A percentile compares a stretch with the other conserved stretches of the same genome.
phyloP scores from a whole-genome alignment of 1,284 basidiomycete genomes.

The Ceratobasidium sp. region DNA sequence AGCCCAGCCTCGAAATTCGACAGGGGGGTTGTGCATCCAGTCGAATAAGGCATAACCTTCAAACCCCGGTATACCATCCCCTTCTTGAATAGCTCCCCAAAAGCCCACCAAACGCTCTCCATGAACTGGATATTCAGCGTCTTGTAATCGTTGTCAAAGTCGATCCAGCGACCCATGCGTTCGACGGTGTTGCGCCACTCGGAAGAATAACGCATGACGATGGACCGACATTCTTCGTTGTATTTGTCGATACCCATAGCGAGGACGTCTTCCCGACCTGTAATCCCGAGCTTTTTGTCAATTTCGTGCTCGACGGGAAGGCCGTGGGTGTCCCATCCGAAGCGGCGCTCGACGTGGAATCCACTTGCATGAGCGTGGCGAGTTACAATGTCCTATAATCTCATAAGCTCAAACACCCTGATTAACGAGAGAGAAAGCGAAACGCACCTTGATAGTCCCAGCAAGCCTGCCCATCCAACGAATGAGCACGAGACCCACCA shows the following conservation, averaged over 20 bases:
- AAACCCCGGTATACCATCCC: slow-evolving; percentile 94
- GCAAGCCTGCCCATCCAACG: slow-evolving; percentile 60
- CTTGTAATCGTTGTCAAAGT: slow-evolving; percentile 99
- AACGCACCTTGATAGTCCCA: slow-evolving; percentile 92
- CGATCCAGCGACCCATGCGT: slow-evolving; percentile 99
- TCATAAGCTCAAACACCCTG: no score
- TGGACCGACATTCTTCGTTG: slow-evolving; percentile 95
- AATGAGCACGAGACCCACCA: slow-evolving; percentile 32
- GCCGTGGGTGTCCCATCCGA: slow-evolving; percentile 99
- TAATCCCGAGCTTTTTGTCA: slow-evolving; percentile 96
- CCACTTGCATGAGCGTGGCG: slow-evolving; percentile 95
- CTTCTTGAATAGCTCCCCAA: slow-evolving; percentile 91
- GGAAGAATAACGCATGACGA: slow-evolving; percentile 96
- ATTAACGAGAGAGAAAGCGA: no score
- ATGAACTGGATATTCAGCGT: slow-evolving; percentile 94
- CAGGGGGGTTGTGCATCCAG: slow-evolving; percentile 93
- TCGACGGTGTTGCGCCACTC: slow-evolving; percentile 97
- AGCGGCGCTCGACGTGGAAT: slow-evolving; percentile 92
- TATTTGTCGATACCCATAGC: slow-evolving; percentile 97
- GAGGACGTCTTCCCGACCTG: slow-evolving; percentile 92
- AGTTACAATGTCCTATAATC: slow-evolving; percentile 90
- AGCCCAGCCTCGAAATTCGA: slow-evolving; percentile 98
- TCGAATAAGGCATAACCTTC: slow-evolving; percentile 98
- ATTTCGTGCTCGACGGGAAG: slow-evolving; percentile 99
- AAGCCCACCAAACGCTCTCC: slow-evolving; percentile 99